Evolutionary conservation across 2,329 filamentous ascomycete genomes (phyloP), one percentile per base, ranked within the genome.

Genomic region (Dendrostoma leiphaemia): DNA sequence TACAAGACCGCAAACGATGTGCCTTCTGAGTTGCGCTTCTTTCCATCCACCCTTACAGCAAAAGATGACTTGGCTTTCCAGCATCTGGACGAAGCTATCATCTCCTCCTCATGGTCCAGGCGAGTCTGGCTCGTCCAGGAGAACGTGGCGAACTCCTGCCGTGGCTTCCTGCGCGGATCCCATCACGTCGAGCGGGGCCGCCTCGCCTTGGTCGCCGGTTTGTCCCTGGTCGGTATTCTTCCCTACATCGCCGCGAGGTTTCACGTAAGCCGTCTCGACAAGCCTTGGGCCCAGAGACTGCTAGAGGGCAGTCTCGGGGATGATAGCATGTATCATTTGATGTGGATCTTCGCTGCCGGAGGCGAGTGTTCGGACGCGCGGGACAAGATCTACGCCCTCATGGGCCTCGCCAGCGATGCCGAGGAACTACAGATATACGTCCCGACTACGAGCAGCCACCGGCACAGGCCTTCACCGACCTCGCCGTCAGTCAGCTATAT

Each of bases 51-150:
- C 2, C n/a, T n/a, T n/a, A n/a, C n/a, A n/a, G 35, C 48, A 2
- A 28, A 51, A 2, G 48, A 51, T 23, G 28, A 13, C 12, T 38
- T 15, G n/a, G 10, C 38, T 8, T 32, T 19, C 21, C 24, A 31
- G 13, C 19, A 43, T 2, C 37, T 51, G 19, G 12, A 24, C 8
- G 19, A 13, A 24, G 10, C 24, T 24, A 7, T 41, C 3, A n/a
- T 34, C 15, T 51, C 37, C 19, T 10, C 13, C 6, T 19, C 21
- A 1, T 58, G 51, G 51, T 51, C 45, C 38, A 15, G 10, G n/a
- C 56, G 61, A 29, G 54, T 53, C 3, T 63, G 61, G 60, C 60
- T 64, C 10, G 53, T 62, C 28, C 62, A 63, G 50, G 61, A 64
- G 48, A 54, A 60, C 15, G 59, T 53, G 7, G 54, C 62, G 2